phyloP scores from a whole-genome alignment of 768 basidiomycete species.

The Pleurotus sapidus region DNA sequence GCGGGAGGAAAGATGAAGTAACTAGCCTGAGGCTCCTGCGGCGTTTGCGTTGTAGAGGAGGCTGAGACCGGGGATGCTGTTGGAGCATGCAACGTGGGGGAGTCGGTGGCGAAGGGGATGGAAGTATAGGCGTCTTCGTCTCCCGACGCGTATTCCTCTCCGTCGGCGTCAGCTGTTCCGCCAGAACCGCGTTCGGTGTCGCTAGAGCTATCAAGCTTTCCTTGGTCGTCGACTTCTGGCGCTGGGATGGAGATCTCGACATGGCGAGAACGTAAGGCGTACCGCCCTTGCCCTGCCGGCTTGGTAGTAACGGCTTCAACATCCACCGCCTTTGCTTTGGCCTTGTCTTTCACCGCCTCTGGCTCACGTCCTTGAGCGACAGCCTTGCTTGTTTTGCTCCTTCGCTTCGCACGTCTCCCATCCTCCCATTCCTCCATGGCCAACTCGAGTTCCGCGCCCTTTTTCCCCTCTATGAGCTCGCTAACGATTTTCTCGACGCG shows the following conservation, averaged over 20 bases:
- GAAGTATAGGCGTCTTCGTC: slow-evolving; percentile 6
- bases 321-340: no score
- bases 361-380: not conserved
- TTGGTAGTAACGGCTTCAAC: not conserved
- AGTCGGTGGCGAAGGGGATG: slow-evolving; percentile 11
- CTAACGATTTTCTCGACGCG: slow-evolving; percentile 68
- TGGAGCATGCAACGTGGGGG: not conserved
- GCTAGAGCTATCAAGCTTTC: not conserved
- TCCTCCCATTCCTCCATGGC: slow-evolving; percentile 65
- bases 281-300: no score
- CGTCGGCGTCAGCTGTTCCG: slow-evolving; percentile 3
- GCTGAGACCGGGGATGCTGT: not conserved
- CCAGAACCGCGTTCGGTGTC: slow-evolving; percentile 1
- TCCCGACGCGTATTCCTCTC: slow-evolving; percentile 1
- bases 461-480: slow-evolving; percentile 64
- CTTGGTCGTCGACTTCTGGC: not conserved
- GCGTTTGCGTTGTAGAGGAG: not conserved
- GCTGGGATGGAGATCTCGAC: not conserved
- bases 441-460: slow-evolving; percentile 54
- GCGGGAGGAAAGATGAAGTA: not conserved
- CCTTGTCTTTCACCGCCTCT: no score
- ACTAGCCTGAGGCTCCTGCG: no score
- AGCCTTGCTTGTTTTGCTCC: not conserved
- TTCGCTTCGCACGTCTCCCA: not conserved
- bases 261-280: not conserved